Evolutionary conservation across 106 monocot genomes (phyloP).

Genomic region (Amphibolis antarctica): DNA sequence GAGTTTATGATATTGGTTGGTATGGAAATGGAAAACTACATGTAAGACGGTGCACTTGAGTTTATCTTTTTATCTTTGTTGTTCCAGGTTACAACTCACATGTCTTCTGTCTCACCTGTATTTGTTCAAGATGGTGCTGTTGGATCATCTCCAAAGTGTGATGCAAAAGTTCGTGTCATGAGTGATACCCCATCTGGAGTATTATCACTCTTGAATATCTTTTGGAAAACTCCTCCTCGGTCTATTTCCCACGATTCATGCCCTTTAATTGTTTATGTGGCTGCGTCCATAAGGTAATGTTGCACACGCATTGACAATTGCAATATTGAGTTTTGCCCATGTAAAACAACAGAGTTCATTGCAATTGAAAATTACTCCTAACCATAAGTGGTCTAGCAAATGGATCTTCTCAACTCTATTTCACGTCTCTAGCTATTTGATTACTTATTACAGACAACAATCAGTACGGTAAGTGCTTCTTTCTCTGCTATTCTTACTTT

Average conservation of each 20-base stretch:
- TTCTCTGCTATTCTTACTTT: background rate
- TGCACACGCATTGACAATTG: background rate
- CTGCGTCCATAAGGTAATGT: constrained; percentile 66
- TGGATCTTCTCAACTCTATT: no score
- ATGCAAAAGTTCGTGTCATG: constrained; percentile 89
- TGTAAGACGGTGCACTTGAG: no score
- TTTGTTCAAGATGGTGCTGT: constrained; percentile 93
- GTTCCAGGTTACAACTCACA: constrained; percentile 71
- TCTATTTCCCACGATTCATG: constrained; percentile 81
- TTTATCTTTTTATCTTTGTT: no score
- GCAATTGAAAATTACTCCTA: no score
- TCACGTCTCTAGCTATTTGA: no score
- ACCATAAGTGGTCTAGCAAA: no score
- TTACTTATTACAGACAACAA: no score
- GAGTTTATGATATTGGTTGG: no score
- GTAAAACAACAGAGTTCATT: no score
- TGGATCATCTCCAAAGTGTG: constrained; percentile 50
- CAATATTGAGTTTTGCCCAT: background rate
- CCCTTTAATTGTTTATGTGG: constrained; percentile 72
- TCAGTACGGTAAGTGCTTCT: no score
- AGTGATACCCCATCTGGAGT: constrained; percentile 74
- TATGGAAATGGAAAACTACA: no score
- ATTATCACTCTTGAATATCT: constrained; percentile 37
- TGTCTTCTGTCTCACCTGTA: constrained; percentile 56
- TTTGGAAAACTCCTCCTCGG: constrained; percentile 49